phyloP scores from a whole-genome alignment of 768 basidiomycete species.

The Daedaleopsis sinensis region DNA sequence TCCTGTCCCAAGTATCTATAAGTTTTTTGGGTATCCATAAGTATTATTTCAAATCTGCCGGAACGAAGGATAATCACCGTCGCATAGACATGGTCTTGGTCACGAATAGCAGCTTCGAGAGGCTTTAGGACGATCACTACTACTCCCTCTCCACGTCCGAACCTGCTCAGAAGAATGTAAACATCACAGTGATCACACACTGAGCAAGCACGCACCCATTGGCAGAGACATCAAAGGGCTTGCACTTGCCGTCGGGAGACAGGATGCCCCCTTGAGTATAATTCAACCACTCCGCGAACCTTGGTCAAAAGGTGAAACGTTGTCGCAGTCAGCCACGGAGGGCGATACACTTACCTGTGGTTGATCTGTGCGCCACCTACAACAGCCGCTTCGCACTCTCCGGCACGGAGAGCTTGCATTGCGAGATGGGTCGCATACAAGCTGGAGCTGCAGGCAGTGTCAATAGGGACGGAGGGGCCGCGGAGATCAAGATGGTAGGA shows the following conservation, averaged over 20 bases:
- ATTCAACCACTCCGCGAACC: constrained; percentile 38
- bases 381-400: constrained; percentile 52
- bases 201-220: constrained; percentile 39
- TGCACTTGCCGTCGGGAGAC: constrained; percentile 44
- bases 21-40: background rate
- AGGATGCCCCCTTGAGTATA: constrained; percentile 44
- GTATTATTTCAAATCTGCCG: background rate
- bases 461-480: constrained; percentile 52
- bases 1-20: constrained; percentile 43
- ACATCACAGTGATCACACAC: background rate
- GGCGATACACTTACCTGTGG: constrained; percentile 34
- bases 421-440: constrained; percentile 51
- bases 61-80: constrained; percentile 28
- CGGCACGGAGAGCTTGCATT: constrained; percentile 43
- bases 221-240: constrained; percentile 46
- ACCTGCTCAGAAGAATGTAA: constrained; percentile 29
- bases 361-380: constrained; percentile 49
- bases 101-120: constrained; percentile 39
- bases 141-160: constrained; percentile 42
- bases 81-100: constrained; percentile 46
- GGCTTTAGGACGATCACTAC: constrained; percentile 45
- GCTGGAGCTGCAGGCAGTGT: constrained; percentile 54
- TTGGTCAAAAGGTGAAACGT: constrained; percentile 4
- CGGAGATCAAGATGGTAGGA: constrained; percentile 44
- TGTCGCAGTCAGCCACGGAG: constrained; percentile 1